Evolutionary conservation across 2,329 filamentous ascomycete genomes (phyloP), one percentile per base, ranked within the genome.

Genomic region (Fusarium oligoseptatum): DNA sequence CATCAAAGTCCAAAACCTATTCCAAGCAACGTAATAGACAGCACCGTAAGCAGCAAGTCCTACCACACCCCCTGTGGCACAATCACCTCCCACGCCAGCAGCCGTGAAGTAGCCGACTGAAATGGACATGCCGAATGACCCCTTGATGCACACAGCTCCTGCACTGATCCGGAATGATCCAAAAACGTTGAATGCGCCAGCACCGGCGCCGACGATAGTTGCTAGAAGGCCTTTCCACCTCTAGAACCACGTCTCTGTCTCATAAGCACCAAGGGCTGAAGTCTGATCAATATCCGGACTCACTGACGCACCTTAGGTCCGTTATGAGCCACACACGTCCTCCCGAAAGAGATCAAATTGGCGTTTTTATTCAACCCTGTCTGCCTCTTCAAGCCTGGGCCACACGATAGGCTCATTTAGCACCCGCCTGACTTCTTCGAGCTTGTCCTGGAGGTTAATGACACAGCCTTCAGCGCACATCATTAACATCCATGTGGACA

Each of bases 21-120:
- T 48, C 48, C 64, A 58, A 6, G 57, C 58, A 11, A 63, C 32
- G 4, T 57, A 48, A 36, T 67, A 67, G 6, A 67, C 45, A 57
- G 36, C 45, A 27, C 20, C 58, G 17, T 20, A 20, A 7, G 58
- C 58, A 8, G 48, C 27, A 45, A 67, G 39, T 8, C 48, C 45
- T 17, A 17, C 32, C 8, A 37, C 37, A 9, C 34, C 64, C 12
- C 43, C 29, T 29, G 17, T 22, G n/a, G 27, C 50, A 45, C 24
- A 27, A 3, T 32, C 64, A 14, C 57, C 58, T 17, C 43, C 57
- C 9, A 57, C 22, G 1, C 36, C 64, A 14, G n/a, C 57, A 27
- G 41, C 12, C 2, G 24, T 56, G n/a, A 67, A 43, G 36, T 62
- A 67, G 14, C 48, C 48, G 17, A 37, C 45, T 48, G 64, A 14